Base-by-base conservation (phyloP, 768 basidiomycete genomes). In the Pilatotrama ljubarskyi region DNA sequence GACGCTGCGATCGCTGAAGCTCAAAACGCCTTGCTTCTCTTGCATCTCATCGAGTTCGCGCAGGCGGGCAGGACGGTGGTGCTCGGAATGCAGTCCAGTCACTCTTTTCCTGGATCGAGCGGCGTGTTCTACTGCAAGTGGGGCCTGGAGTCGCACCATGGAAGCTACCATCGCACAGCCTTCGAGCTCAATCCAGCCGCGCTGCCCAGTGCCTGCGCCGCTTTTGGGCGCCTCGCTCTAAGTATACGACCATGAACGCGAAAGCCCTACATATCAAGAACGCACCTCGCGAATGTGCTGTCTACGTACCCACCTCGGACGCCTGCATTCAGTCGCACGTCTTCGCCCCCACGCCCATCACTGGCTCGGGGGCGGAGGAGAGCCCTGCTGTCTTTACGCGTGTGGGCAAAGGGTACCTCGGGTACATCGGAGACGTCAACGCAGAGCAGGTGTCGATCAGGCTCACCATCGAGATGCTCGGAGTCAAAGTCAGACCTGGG, bases 111-210 rank as follows among this genome's bases (percentile, higher is more conserved):
- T 13, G 52, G 26, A 48, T 3, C 64, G 69, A 37, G 66, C 74
- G 18, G 50, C 49, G 14, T 29, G 20, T 62, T 56, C 50, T 61
- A 56, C 35, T 20, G 25, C 24, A 24, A 20, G 15, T 55, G 54
- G 60, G 69, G 72, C 43, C 69, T 80, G 25, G 49, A 65, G 0
- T 79, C 77, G 78, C 72, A 72, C 58, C 43, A 61, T 11, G 79
- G 78, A 3, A 70, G 71, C 2, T 81, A 80, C 56, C 70, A 72
- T 60, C 75, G 77, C 36, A 74, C 74, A n/a, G 77, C 74, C 1
- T 76, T 77, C 66, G 59, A 57, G 3, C 59, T 72, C 38, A 78
- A 79, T 37, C 58, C 69, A 1, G 59, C 49, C 2, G 60, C 61
- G 0, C 10, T 57, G 1, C 61, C 60, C 20, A 1, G n/a, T n/a